These are phyloP conservation scores for Euphorbia pulcherrima DNA, from an alignment of 345 rosid species.

Conservation along the genomic window DNA sequence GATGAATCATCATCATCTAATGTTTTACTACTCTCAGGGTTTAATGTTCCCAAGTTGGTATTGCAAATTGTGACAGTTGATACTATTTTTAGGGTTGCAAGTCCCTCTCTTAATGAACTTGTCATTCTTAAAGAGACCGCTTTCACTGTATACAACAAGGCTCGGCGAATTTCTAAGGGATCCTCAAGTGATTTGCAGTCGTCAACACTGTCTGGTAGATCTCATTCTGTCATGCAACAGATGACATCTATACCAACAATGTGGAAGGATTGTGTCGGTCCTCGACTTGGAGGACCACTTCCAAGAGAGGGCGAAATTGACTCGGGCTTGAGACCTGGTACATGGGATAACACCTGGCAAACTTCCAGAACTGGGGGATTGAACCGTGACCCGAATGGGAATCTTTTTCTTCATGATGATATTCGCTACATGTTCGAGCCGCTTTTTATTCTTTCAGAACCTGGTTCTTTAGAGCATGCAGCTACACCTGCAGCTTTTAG, in stretches of 20 bases:
- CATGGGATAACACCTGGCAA: constrained; percentile 95
- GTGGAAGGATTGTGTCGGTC: constrained; percentile 87
- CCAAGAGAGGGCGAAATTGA: constrained; percentile 91
- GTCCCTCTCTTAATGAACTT: constrained; percentile 79
- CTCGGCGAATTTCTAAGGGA: constrained; percentile 80
- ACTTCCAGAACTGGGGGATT: constrained; percentile 69
- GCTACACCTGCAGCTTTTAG: constrained; percentile 53
- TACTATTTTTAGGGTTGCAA: constrained; percentile 85
- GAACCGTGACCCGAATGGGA: constrained; percentile 79
- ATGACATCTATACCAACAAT: constrained; percentile 63
- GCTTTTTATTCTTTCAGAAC: constrained; percentile 88
- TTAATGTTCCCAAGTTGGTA: constrained; percentile 74
- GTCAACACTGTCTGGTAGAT: constrained; percentile 56
- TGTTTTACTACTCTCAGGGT: constrained; percentile 80
- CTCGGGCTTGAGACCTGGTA: constrained; percentile 63
- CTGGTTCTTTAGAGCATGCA: constrained; percentile 87
- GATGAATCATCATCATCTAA: constrained; percentile 87
- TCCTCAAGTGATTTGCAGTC: constrained; percentile 56
- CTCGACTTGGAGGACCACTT: constrained; percentile 74
- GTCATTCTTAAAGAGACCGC: constrained; percentile 89
- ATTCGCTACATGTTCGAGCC: constrained; percentile 85
- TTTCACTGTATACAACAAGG: constrained; percentile 90
- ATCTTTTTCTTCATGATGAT: constrained; percentile 56
- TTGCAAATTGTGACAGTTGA: constrained; percentile 89
- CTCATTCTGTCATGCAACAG: constrained; percentile 56